phyloP scores from a whole-genome alignment of 352 stramenopile species.

The Phytophthora lateralis region DNA sequence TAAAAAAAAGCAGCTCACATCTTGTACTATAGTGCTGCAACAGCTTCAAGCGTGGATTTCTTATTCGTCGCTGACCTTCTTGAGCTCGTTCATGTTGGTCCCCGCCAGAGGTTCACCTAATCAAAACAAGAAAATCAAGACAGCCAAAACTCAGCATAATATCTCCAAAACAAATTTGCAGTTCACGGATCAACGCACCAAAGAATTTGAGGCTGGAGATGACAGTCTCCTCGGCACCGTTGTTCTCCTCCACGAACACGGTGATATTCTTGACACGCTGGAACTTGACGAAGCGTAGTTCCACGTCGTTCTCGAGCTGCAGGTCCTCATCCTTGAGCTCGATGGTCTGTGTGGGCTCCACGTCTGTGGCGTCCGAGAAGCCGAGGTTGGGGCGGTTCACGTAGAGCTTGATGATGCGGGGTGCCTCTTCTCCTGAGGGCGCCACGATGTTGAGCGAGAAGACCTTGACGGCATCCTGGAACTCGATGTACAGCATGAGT shows the following conservation, averaged over 20 bases:
- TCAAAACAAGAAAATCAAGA: constrained; percentile 17
- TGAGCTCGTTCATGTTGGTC: constrained; percentile 89
- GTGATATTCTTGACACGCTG: constrained; percentile 78
- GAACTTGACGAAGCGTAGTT: constrained; percentile 86
- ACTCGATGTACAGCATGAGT: constrained; percentile 82
- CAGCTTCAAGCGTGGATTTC: constrained; percentile 10
- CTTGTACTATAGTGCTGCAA: constrained; percentile 9
- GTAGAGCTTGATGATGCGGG: constrained; percentile 70
- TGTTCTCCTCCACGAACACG: constrained; percentile 83
- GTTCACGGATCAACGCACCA: constrained; percentile 32
- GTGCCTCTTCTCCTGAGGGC: constrained; percentile 55
- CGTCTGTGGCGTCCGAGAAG: constrained; percentile 72
- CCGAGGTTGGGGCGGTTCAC: constrained; percentile 75
- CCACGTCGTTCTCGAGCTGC: constrained; percentile 58
- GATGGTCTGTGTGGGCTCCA: constrained; percentile 76
- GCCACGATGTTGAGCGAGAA: constrained; percentile 75
- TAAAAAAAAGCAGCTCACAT: constrained; percentile 1
- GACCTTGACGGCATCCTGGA: constrained; percentile 81
- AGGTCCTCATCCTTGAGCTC: constrained; percentile 63
- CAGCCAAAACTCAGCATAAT: background rate
- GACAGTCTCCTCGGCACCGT: constrained; percentile 62
- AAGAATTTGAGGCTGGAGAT: constrained; percentile 75
- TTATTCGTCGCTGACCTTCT: constrained; percentile 85
- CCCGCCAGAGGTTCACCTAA: constrained; percentile 71
- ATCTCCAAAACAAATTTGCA: background rate